Conservation (phyloP, 495 filamentous ascomycete species). For the Penicillium bovifimosum region DNA sequence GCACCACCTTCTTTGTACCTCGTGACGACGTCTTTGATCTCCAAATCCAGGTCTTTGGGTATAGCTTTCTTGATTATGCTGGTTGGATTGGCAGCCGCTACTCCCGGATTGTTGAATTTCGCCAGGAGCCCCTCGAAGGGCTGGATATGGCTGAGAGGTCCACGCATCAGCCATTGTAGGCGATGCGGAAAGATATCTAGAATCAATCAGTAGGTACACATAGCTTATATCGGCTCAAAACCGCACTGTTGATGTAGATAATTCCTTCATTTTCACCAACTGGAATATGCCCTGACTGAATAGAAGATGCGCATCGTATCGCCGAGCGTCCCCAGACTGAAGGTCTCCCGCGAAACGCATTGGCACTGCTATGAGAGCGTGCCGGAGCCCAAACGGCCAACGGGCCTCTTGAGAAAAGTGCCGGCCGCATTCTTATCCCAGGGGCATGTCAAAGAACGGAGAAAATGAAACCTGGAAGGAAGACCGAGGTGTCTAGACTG, state of each 20-base stretch:
- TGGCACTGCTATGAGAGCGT: conserved; percentile 2
- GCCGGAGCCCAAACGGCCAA: conserved; percentile 1
- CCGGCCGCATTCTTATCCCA: conserved; percentile 10
- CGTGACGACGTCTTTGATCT: conserved; percentile 73
- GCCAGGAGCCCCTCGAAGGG: conserved; percentile 58
- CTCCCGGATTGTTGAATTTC: conserved; percentile 53
- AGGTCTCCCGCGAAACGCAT: conserved; percentile 12
- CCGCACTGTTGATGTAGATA: conserved; percentile 85
- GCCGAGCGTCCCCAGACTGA: conserved; percentile 8
- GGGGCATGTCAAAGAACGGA: conserved; percentile 1
- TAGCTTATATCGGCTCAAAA: neutral
- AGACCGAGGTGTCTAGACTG: conserved; percentile 4
- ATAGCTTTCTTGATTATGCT: conserved; percentile 58
- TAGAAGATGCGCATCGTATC: conserved; percentile 18
- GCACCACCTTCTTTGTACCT: conserved; percentile 87
- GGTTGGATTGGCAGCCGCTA: conserved; percentile 57
- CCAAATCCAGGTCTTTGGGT: conserved; percentile 51
- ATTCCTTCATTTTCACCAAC: conserved; percentile 67
- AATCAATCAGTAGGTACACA: conserved; percentile 5
- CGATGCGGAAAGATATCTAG: conserved; percentile 80
- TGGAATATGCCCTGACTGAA: conserved; percentile 65
- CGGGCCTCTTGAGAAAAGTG: neutral
- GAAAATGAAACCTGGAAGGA: neutral
- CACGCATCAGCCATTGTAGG: conserved; percentile 59
- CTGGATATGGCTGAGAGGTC: conserved; percentile 52